phyloP scores from a whole-genome alignment of 768 basidiomycete species.

The Lactifluus subvellereus region DNA sequence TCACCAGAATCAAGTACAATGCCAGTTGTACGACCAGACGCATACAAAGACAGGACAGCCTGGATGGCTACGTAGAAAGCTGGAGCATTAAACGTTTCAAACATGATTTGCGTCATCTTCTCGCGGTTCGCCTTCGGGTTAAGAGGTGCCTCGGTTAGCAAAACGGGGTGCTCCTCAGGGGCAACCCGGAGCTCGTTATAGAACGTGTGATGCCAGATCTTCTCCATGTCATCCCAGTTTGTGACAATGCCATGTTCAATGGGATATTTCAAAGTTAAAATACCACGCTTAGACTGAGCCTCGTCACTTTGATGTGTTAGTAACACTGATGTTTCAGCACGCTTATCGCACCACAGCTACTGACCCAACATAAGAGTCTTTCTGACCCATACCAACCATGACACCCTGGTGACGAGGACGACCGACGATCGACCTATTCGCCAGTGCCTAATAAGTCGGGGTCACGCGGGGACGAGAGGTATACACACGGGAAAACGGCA shows the following conservation, averaged over 20 bases:
- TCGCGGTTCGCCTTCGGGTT: constrained; percentile 70
- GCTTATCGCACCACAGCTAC: not conserved
- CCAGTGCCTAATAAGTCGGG: constrained; percentile 4
- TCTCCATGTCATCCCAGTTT: constrained; percentile 99
- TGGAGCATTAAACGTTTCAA: constrained; percentile 69
- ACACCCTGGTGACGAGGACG: constrained; percentile 92
- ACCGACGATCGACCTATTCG: constrained; percentile 64
- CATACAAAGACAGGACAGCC: constrained; percentile 74
- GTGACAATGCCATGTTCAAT: constrained; percentile 93
- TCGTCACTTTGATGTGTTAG: constrained; percentile 54
- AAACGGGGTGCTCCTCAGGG: constrained; percentile 67
- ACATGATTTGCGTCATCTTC: constrained; percentile 76
- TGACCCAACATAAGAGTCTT: constrained; percentile 94
- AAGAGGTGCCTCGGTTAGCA: constrained; percentile 64
- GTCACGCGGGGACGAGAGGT: not conserved
- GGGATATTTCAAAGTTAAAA: constrained; percentile 87
- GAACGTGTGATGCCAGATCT: constrained; percentile 98
- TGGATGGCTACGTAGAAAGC: constrained; percentile 72
- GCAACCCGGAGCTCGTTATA: constrained; percentile 78
- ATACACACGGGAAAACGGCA: constrained; percentile 86
- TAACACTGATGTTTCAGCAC: not conserved
- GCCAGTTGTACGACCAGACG: constrained; percentile 90
- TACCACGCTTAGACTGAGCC: constrained; percentile 91
- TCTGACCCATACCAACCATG: constrained; percentile 96
- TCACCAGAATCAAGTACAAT: constrained; percentile 79